These are phyloP conservation scores for Fusarium sublunatum DNA, from an alignment of 2,329 filamentous ascomycete species.

Conservation along the genomic window DNA sequence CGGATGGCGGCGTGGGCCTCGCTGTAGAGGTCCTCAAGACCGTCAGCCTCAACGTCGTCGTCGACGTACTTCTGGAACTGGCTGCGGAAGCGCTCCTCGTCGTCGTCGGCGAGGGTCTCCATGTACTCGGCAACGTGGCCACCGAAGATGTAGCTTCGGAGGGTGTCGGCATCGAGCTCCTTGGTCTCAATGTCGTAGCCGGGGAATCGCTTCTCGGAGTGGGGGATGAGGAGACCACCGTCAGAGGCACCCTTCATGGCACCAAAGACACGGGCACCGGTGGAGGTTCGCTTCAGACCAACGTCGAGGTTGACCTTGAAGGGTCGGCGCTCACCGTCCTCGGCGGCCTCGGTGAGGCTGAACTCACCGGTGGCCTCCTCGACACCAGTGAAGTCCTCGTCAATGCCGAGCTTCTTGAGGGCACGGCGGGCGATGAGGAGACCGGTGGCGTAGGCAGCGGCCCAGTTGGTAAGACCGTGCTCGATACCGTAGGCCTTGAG, in stretches of 20 bases:
- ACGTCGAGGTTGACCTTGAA: constrained; percentile 99
- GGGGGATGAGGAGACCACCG: constrained; percentile 94
- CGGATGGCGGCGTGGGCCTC: constrained; percentile 97
- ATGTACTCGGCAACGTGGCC: constrained; percentile 99
- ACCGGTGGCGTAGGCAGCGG: constrained; percentile 95
- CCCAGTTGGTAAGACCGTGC: constrained; percentile 99
- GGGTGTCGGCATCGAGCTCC: constrained; percentile 96
- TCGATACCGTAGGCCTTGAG: constrained; percentile 96
- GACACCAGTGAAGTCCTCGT: constrained; percentile 92
- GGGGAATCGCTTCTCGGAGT: constrained; percentile 99
- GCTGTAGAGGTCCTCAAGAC: constrained; percentile 94
- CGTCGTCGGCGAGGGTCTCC: constrained; percentile 99
- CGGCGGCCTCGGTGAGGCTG: constrained; percentile 92
- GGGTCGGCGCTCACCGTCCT: constrained; percentile 94
- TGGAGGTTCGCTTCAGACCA: constrained; percentile 95
- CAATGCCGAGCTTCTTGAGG: constrained; percentile 95
- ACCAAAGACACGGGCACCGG: constrained; percentile 98
- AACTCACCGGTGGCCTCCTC: constrained; percentile 98
- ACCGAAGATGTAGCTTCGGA: constrained; percentile 99
- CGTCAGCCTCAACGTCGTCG: constrained; percentile 94
- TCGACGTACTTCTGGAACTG: constrained; percentile 99
- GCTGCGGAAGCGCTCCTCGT: constrained; percentile 99
- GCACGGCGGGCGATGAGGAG: constrained; percentile 96
- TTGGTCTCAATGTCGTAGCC: constrained; percentile 97
- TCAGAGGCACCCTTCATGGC: constrained; percentile 99